Evolutionary conservation across 768 basidiomycete genomes (phyloP).

Genomic region (Trametes villosa): DNA sequence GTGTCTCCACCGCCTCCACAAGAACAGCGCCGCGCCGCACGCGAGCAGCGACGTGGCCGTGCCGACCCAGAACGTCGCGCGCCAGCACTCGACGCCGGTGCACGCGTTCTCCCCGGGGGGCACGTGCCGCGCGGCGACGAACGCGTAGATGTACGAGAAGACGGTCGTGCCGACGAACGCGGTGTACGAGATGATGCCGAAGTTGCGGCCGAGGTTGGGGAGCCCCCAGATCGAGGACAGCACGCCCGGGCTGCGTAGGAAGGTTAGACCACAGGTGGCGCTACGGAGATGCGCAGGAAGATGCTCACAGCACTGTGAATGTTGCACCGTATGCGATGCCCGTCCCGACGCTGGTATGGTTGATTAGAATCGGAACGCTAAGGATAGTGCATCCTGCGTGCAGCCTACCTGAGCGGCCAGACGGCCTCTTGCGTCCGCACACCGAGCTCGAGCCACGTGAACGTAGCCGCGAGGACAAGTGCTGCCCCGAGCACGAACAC

Average conservation of each 20-base stretch:
- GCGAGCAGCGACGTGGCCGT: slow-evolving; percentile 48
- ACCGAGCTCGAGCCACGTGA: slow-evolving; percentile 56
- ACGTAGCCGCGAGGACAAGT: slow-evolving; percentile 52
- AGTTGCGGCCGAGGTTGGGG: slow-evolving; percentile 74
- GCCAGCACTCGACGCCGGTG: slow-evolving; percentile 65
- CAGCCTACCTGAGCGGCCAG: slow-evolving; percentile 71
- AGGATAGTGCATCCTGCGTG: not conserved
- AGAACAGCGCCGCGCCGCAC: slow-evolving; percentile 45
- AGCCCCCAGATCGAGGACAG: slow-evolving; percentile 74
- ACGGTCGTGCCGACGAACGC: slow-evolving; percentile 75
- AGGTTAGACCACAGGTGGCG: not conserved
- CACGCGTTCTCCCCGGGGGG: slow-evolving; percentile 49
- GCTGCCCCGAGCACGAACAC: slow-evolving; percentile 59
- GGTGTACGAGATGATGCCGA: slow-evolving; percentile 73
- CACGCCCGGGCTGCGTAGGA: slow-evolving; percentile 60
- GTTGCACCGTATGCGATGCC: slow-evolving; percentile 72
- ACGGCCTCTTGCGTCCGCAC: slow-evolving; percentile 53
- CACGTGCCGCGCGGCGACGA: slow-evolving; percentile 58
- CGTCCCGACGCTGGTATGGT: slow-evolving; percentile 54
- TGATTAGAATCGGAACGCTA: not conserved
- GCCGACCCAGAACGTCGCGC: slow-evolving; percentile 62
- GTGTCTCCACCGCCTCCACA: slow-evolving; percentile 71
- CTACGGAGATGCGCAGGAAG: not conserved
- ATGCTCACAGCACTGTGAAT: slow-evolving; percentile 71
- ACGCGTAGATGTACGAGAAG: slow-evolving; percentile 83